phyloP scores from a whole-genome alignment of 768 basidiomycete species.

The Panellus pusillus region DNA sequence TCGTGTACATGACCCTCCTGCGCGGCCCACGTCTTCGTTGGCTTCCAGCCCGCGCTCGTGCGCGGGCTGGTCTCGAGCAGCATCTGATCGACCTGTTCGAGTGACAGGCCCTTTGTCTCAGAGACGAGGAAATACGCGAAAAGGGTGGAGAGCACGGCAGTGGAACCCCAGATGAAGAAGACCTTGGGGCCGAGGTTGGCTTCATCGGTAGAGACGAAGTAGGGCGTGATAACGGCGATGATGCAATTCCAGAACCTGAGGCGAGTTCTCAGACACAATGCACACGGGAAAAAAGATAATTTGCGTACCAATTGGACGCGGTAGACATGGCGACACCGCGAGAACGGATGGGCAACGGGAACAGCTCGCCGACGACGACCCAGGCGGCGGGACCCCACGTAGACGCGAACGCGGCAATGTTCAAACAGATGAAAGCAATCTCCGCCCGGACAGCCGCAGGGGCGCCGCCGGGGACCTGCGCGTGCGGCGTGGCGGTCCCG shows the following conservation, averaged over 20 bases:
- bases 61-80: conserved; percentile 51
- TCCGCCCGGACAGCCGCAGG: conserved; percentile 54
- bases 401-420: conserved; percentile 33
- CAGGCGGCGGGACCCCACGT: conserved; percentile 59
- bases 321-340: conserved; percentile 56
- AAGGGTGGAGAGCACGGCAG: conserved; percentile 48
- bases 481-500: conserved; percentile 45
- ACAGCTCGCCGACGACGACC: conserved; percentile 1
- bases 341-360: conserved; percentile 43
- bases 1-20: conserved; percentile 14
- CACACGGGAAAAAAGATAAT: neutral
- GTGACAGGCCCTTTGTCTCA: conserved; percentile 60
- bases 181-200: conserved; percentile 36
- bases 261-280: too few relatives aligned
- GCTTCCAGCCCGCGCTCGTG: conserved; percentile 31
- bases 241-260: neutral
- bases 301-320: conserved; percentile 49
- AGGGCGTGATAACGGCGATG: conserved; percentile 4
- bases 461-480: conserved; percentile 37
- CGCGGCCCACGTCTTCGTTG: conserved; percentile 25
- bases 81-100: conserved; percentile 62
- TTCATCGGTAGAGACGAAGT: conserved; percentile 8
- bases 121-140: conserved; percentile 61
- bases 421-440: conserved; percentile 55
- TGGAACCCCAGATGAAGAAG: conserved; percentile 59